Evolutionary conservation across 306 rosid species (phyloP).

Genomic region (Lathyrus oleraceus): DNA sequence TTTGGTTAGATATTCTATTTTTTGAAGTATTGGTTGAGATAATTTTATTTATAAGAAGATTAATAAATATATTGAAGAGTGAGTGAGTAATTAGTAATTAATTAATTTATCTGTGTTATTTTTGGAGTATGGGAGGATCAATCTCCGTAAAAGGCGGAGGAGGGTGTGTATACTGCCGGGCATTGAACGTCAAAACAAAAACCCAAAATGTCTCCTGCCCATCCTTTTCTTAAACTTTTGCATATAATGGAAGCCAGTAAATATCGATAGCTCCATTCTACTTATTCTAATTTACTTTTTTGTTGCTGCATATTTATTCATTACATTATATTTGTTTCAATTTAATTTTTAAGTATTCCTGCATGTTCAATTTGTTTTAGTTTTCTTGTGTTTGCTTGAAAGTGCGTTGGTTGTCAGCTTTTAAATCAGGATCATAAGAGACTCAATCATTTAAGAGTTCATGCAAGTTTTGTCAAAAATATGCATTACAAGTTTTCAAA

Average conservation of each 20-base stretch:
- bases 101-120: not conserved
- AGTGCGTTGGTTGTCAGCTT: too few species aligned
- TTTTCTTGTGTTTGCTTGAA: too few species aligned
- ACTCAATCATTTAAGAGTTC: too few species aligned
- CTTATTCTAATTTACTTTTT: slow-evolving; percentile 13
- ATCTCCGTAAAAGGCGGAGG: slow-evolving; percentile 65
- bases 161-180: slow-evolving; percentile 61
- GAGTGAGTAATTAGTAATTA: not conserved
- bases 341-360: too few species aligned
- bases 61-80: not conserved
- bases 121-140: not conserved
- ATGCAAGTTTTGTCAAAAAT: too few species aligned
- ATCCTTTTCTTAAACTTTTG: slow-evolving; percentile 27
- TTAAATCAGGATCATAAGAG: too few species aligned
- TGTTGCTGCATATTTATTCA: not conserved
- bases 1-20: not conserved
- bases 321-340: too few species aligned
- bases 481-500: too few species aligned
- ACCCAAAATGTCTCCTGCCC: slow-evolving; percentile 33
- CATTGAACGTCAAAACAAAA: slow-evolving; percentile 58
- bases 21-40: not conserved
- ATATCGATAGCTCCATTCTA: slow-evolving; percentile 12
- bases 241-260: slow-evolving; percentile 43
- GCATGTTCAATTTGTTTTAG: too few species aligned
- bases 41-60: not conserved